phyloP scores from a whole-genome alignment of 2,329 filamentous ascomycete species.

The Pseudogymnoascus sp. region DNA sequence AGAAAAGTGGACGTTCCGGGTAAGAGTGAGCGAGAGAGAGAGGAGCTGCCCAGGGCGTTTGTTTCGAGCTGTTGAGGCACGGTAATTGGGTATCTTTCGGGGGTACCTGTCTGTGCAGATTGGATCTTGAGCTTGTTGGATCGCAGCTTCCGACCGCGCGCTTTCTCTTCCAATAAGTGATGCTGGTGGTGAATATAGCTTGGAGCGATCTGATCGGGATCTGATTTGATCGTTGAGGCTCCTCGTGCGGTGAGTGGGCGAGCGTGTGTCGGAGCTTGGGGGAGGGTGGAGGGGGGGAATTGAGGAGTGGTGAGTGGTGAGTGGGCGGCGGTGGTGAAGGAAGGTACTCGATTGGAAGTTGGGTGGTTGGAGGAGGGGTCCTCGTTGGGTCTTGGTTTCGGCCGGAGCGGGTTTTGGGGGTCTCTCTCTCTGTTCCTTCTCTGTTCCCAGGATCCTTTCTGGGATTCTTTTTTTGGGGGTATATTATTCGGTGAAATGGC shows the following conservation, averaged over 20 bases:
- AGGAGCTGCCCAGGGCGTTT: neutral
- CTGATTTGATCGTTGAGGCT: neutral
- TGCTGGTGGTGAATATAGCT: neutral
- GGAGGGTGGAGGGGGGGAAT: neutral
- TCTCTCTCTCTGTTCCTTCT: neutral
- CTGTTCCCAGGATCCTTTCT: neutral
- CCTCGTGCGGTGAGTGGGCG: neutral
- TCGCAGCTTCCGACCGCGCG: neutral
- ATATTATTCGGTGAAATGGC: neutral
- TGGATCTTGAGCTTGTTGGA: neutral
- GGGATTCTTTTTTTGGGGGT: neutral
- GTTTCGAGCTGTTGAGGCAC: neutral
- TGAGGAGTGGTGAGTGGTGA: neutral
- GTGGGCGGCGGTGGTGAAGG: neutral
- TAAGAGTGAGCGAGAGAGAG: too few relatives aligned
- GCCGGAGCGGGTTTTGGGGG: neutral
- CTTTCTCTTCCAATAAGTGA: slow-evolving; percentile 21
- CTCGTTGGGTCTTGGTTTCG: neutral
- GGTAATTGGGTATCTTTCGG: too few relatives aligned
- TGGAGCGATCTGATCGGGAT: neutral
- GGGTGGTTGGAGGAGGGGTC: neutral
- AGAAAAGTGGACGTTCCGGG: neutral
- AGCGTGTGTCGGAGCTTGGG: slow-evolving; percentile 8
- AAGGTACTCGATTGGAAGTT: neutral
- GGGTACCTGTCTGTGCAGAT: neutral